phyloP scores from a whole-genome alignment of 371 early-diverging fungal genomes.

The Lichtheimia corymbifera region DNA sequence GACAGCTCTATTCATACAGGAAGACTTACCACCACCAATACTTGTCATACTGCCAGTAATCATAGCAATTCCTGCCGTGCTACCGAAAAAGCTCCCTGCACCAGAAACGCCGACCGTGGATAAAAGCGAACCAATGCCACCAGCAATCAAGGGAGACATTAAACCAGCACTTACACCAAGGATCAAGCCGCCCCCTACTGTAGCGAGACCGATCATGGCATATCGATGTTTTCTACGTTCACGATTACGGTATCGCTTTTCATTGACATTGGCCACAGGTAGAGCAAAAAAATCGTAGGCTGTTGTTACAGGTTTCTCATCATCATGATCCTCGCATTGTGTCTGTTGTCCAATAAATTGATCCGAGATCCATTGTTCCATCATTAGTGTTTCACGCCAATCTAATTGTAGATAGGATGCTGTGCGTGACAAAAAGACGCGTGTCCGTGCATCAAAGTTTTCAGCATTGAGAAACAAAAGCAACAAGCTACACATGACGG shows the following conservation, averaged over 20 bases:
- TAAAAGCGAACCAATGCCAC: conserved; percentile 86
- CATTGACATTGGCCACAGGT: not conserved
- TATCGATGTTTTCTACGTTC: conserved; percentile 57
- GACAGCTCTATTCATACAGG: not conserved
- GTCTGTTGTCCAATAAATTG: too few species aligned
- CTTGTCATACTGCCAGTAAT: conserved; percentile 85
- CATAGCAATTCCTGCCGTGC: conserved; percentile 85
- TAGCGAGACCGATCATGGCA: conserved; percentile 81
- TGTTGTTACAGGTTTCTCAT: too few species aligned
- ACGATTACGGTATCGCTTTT: not conserved
- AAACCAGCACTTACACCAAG: conserved; percentile 83
- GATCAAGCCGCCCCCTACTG: conserved; percentile 82
- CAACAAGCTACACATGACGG: not conserved
- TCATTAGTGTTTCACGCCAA: too few species aligned
- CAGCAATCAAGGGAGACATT: conserved; percentile 90
- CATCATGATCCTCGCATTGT: too few species aligned
- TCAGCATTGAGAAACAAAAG: not conserved
- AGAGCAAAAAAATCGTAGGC: too few species aligned
- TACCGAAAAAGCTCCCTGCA: conserved; percentile 76
- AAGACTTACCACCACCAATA: conserved; percentile 64
- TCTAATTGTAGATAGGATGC: not conserved
- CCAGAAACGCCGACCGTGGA: conserved; percentile 87
- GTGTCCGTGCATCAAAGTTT: not conserved
- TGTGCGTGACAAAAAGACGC: not conserved
- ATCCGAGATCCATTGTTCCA: too few species aligned